These are phyloP conservation scores for Penicillium digitatum DNA, from an alignment of 2,329 filamentous ascomycete species.

Conservation along the genomic window DNA sequence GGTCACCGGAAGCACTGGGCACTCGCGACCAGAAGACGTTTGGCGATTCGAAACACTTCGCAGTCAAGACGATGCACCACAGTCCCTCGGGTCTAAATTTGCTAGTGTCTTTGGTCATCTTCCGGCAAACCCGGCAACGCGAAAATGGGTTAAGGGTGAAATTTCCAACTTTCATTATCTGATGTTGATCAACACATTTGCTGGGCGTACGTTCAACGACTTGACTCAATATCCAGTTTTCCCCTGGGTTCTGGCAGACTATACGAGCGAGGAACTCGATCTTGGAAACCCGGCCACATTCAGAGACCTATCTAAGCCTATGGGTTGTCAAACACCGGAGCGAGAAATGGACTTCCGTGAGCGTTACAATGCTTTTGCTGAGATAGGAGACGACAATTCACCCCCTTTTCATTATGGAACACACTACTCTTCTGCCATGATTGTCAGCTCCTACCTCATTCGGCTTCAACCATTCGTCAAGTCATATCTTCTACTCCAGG, in stretches of 20 bases:
- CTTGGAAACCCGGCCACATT: constrained; percentile 79
- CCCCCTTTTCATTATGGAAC: constrained; percentile 96
- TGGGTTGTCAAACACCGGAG: constrained; percentile 80
- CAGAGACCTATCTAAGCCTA: constrained; percentile 88
- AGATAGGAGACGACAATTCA: constrained; percentile 73
- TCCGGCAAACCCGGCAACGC: constrained; percentile 77
- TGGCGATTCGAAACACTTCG: constrained; percentile 88
- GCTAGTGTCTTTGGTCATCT: constrained; percentile 86
- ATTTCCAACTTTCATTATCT: constrained; percentile 98
- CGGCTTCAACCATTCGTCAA: constrained; percentile 93
- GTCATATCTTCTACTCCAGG: constrained; percentile 88
- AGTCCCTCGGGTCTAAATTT: constrained; percentile 78
- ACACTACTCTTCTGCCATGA: constrained; percentile 98
- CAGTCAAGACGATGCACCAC: constrained; percentile 59
- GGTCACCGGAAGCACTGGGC: constrained; percentile 63
- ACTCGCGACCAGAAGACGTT: constrained; percentile 76
- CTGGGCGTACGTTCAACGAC: constrained; percentile 94
- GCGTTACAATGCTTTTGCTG: constrained; percentile 79
- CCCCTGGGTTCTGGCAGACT: constrained; percentile 94
- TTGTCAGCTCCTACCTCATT: constrained; percentile 93
- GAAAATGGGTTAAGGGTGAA: constrained; percentile 87
- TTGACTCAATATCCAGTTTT: constrained; percentile 97
- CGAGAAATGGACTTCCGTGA: constrained; percentile 77
- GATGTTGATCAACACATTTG: constrained; percentile 98
- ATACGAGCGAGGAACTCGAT: constrained; percentile 88